Base-by-base conservation (phyloP, 805 yeast species). In the Candida stauntonica region DNA sequence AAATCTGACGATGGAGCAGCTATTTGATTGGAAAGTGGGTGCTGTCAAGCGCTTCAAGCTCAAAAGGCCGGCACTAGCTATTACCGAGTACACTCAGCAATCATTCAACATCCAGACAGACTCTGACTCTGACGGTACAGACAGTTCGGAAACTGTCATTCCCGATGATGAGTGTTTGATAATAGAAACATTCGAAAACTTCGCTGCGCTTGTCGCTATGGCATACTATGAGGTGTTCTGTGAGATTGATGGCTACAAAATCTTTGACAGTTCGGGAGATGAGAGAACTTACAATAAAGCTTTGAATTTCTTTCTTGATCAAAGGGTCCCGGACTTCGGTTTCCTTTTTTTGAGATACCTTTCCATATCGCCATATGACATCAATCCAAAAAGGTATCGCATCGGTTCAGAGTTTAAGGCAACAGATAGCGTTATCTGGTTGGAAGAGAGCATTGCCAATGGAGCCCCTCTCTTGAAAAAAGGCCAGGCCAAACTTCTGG, bases 261-360 rank as follows among this genome's bases (percentile, higher is more conserved):
- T 21, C 11, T 28, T 42, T n/a, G 21, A 16, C 8, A 23, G 16
- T 4, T 14, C 15, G 14, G 24, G 27, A 13, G 5, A 23, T 5
- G 16, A 31, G 4, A 29, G 27, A 17, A n/a, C 20, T 18, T 48
- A 45, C 31, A 26, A 32, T 15, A 15, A 15, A 14, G 39, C 40
- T 8, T 44, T 17, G 23, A 29, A 42, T 4, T 33, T 28, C 15
- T 46, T 31, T 19, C 33, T 26, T 13, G 7, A n/a, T 3, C 36
- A 15, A n/a, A 33, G 35, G 18, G 31, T 30, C 3, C 21, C 33
- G 13, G 48, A 48, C 19, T 27, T 38, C 18, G 50, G 50, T 4
- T 39, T 27, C 21, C 16, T 35, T 12, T 29, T 42, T 3, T 17
- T 44, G 7, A 14, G 28, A 8, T 33, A 15, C n/a, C 12, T 44